Percentiles rank a stretch among this genome's conserved stretches.
Conservation (phyloP, 805 yeast species). For the Wickerhamomyces strasburgensis region DNA sequence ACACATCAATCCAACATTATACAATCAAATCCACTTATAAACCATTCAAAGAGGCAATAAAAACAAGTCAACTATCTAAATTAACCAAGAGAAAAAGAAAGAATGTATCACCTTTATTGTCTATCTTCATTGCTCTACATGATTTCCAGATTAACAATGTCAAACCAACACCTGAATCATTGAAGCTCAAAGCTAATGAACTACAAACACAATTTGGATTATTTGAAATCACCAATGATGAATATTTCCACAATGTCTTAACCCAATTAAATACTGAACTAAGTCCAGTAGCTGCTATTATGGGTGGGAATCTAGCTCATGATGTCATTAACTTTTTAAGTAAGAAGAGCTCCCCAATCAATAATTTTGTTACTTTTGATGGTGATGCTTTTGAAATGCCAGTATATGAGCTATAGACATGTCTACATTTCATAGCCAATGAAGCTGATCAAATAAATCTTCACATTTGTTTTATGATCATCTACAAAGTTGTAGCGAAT, state of each 20-base stretch:
- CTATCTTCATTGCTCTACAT: slow-evolving; percentile 59
- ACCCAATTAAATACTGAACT: slow-evolving; percentile 57
- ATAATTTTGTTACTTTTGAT: slow-evolving; percentile 75
- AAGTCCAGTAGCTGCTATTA: slow-evolving; percentile 77
- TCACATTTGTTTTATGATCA: neutral
- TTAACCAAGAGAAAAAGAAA: slow-evolving; percentile 37
- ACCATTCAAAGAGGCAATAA: slow-evolving; percentile 32
- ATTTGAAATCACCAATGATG: slow-evolving; percentile 36
- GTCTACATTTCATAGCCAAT: no score
- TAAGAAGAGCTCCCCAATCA: slow-evolving; percentile 71
- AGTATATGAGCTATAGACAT: slow-evolving; percentile 49
- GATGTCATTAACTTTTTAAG: slow-evolving; percentile 82
- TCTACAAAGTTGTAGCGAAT: neutral
- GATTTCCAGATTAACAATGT: slow-evolving; percentile 30
- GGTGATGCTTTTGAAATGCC: slow-evolving; percentile 72
- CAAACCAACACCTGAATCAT: slow-evolving; percentile 21
- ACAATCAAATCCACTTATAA: slow-evolving; percentile 34
- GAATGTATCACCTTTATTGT: slow-evolving; percentile 46
- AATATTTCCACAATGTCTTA: slow-evolving; percentile 36
- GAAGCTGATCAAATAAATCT: neutral
- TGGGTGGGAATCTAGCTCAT: slow-evolving; percentile 89
- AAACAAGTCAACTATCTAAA: slow-evolving; percentile 20
- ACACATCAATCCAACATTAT: slow-evolving; percentile 32
- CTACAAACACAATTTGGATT: slow-evolving; percentile 37
- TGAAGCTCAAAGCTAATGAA: slow-evolving; percentile 27